Conservation (phyloP, 1,139 yeast species). For the Saccharomycopsis hybrid region DNA sequence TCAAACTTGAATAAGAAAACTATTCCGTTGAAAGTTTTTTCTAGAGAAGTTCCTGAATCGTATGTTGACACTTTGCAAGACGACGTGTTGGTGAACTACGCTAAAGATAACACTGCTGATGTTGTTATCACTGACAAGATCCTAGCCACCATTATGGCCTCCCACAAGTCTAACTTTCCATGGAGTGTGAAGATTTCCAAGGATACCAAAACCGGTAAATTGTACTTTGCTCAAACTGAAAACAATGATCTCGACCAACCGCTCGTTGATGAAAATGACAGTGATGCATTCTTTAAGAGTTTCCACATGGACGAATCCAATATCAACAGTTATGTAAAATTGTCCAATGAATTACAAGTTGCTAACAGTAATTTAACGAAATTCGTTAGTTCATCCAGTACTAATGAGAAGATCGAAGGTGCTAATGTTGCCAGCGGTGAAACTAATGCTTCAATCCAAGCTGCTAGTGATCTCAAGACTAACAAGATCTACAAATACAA, state of each 20-base stretch:
- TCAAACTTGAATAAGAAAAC: slow-evolving; percentile 28
- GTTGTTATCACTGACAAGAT: slow-evolving; percentile 54
- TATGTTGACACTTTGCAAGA: slow-evolving; percentile 42
- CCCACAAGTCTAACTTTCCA: slow-evolving; percentile 53
- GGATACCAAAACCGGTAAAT: slow-evolving; percentile 36
- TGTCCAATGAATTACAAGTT: slow-evolving; percentile 36
- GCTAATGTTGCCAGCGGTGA: too few species aligned
- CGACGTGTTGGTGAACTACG: slow-evolving; percentile 44
- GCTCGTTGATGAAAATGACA: slow-evolving; percentile 55
- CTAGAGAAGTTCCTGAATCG: slow-evolving; percentile 44
- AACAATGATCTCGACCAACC: slow-evolving; percentile 37
- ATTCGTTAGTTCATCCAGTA: neutral
- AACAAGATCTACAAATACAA: slow-evolving; percentile 49
- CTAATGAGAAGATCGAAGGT: neutral
- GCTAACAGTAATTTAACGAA: neutral
- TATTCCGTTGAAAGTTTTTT: slow-evolving; percentile 38
- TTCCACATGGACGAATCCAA: slow-evolving; percentile 41
- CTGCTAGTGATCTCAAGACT: neutral
- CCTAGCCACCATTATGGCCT: slow-evolving; percentile 55
- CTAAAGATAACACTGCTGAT: slow-evolving; percentile 35
- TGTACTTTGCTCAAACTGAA: slow-evolving; percentile 46
- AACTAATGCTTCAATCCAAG: neutral
- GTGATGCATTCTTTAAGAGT: slow-evolving; percentile 35
- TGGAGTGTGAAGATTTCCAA: slow-evolving; percentile 59
- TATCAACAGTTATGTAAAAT: slow-evolving; percentile 46